A percentile compares a stretch with the other conserved stretches of the same genome.
These are phyloP conservation scores for Aspergillus coremiiformis DNA, from an alignment of 495 filamentous ascomycete genomes.

Conservation along the genomic window DNA sequence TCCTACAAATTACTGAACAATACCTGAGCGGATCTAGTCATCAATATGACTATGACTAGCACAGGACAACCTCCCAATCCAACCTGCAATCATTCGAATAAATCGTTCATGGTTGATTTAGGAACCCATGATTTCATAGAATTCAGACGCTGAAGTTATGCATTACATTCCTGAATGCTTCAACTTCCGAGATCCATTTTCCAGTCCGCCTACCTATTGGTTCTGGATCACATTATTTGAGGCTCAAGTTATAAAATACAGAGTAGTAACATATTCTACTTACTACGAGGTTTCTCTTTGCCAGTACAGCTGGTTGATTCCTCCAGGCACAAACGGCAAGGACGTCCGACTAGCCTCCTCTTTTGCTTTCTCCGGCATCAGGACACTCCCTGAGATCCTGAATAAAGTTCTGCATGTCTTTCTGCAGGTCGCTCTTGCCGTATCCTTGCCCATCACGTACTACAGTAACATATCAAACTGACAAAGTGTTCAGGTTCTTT, in stretches of 20 bases:
- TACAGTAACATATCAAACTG: not conserved
- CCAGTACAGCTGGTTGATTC: not conserved
- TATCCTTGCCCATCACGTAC: no score
- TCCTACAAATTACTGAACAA: conserved; percentile 36
- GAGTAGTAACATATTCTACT: no score
- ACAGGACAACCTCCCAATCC: conserved; percentile 43
- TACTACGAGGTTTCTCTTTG: not conserved
- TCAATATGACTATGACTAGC: conserved; percentile 29
- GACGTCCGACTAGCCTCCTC: not conserved
- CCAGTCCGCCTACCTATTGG: conserved; percentile 30
- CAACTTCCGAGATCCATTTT: conserved; percentile 48
- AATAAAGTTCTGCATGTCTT: not conserved
- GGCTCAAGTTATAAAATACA: no score
- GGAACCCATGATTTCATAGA: conserved; percentile 41
- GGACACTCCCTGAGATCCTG: not conserved
- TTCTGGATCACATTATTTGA: no score
- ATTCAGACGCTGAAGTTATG: conserved; percentile 45
- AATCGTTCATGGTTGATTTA: conserved; percentile 47
- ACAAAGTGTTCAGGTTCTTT: not conserved
- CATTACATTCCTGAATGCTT: conserved; percentile 39
- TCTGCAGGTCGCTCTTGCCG: not conserved
- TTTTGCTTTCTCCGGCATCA: not conserved
- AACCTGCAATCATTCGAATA: conserved; percentile 59
- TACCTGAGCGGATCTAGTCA: conserved; percentile 53
- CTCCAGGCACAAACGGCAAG: not conserved